These are phyloP conservation scores for Paramecium biaurelia DNA, from an alignment of 73 alveolate genomes.

Conservation along the genomic window DNA sequence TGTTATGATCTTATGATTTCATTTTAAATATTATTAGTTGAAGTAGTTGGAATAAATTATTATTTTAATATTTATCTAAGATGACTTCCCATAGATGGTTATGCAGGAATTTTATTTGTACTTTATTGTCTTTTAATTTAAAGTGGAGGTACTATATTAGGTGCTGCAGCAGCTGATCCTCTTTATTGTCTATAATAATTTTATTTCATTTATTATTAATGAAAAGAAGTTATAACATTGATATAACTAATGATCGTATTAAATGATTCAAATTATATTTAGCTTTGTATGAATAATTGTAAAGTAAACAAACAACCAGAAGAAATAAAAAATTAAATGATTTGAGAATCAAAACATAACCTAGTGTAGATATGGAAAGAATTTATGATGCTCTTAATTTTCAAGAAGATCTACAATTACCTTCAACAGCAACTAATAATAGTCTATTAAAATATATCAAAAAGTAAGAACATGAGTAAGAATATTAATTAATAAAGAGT, in stretches of 20 bases:
- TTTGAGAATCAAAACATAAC: background rate
- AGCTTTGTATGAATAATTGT: background rate
- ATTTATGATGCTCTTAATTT: background rate
- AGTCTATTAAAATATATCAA: background rate
- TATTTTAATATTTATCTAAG: background rate
- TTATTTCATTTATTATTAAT: background rate
- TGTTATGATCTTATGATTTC: constrained; percentile 13
- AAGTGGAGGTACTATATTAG: background rate
- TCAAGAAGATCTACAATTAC: background rate
- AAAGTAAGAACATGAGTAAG: background rate
- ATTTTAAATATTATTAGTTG: background rate
- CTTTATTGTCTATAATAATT: background rate
- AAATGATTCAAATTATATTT: background rate
- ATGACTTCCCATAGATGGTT: background rate
- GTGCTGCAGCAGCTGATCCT: background rate
- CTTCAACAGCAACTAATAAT: background rate
- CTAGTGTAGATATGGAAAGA: background rate
- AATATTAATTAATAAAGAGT: background rate
- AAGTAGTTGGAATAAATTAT: background rate
- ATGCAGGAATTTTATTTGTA: background rate
- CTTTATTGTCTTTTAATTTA: background rate
- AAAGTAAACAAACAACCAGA: background rate
- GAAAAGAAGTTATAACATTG: background rate
- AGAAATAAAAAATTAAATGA: background rate
- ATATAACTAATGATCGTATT: background rate